Conservation (phyloP, 257 asterid genomes). For the Capsicum pubescens region DNA sequence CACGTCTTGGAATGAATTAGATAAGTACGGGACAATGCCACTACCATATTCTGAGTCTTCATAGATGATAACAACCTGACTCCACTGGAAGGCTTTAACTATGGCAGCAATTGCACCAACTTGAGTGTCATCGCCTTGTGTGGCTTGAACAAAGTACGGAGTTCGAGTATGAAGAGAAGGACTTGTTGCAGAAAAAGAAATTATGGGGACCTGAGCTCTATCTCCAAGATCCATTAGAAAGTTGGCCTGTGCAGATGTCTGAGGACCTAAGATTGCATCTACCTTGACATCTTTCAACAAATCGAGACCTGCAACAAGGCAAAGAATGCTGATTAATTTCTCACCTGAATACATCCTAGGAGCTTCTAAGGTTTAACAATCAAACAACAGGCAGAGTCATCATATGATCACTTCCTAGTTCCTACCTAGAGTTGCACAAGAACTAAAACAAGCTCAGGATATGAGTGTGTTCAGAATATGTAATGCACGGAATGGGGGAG, state of each 20-base stretch:
- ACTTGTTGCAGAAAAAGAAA: constrained; percentile 40
- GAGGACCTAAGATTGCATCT: constrained; percentile 52
- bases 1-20: constrained; percentile 49
- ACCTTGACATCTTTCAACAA: constrained; percentile 45
- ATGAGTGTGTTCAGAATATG: background rate
- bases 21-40: constrained; percentile 51
- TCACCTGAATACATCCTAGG: background rate
- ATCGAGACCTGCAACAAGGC: constrained; percentile 46
- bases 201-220: constrained; percentile 33
- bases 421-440: background rate
- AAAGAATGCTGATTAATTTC: background rate
- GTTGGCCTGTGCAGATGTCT: constrained; percentile 37
- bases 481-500: background rate
- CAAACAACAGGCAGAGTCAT: background rate
- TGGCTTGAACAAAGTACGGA: constrained; percentile 33
- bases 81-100: constrained; percentile 47
- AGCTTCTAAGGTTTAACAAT: constrained; percentile 16
- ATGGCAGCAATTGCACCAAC: constrained; percentile 56
- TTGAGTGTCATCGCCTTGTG: constrained; percentile 43
- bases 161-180: constrained; percentile 32
- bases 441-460: background rate
- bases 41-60: constrained; percentile 54
- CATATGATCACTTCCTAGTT: constrained; percentile 12
- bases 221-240: constrained; percentile 37
- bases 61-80: constrained; percentile 44